A percentile compares a stretch with the other conserved stretches of the same genome.
These are phyloP conservation scores for Phytophthora gonapodyides DNA, from an alignment of 352 stramenopile genomes.

Conservation along the genomic window DNA sequence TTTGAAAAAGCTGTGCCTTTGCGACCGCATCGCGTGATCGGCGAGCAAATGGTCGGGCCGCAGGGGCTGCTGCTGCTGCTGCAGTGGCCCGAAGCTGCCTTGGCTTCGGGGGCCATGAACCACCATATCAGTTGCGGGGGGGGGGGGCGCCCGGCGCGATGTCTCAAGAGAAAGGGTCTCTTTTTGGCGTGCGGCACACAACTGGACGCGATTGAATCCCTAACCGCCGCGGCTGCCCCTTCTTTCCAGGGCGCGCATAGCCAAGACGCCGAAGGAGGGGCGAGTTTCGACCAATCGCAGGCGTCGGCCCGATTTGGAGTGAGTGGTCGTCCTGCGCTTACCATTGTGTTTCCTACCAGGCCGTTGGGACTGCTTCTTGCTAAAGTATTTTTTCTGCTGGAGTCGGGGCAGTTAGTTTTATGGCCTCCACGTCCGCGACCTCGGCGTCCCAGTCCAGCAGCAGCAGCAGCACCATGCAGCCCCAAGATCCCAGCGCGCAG, in stretches of 20 bases:
- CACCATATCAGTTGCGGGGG: constrained; percentile 8
- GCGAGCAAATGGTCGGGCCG: background rate
- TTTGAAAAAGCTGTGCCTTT: constrained; percentile 25
- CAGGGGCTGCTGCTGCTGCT: too few relatives aligned
- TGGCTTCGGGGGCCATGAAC: constrained; percentile 3
- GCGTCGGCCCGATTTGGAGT: constrained; percentile 3
- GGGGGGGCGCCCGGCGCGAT: too few relatives aligned
- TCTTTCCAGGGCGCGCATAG: constrained; percentile 36
- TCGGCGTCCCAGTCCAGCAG: constrained; percentile 31
- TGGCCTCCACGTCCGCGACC: constrained; percentile 54
- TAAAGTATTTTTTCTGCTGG: constrained; percentile 40
- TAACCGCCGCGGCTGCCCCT: constrained; percentile 32
- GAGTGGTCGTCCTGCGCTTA: constrained; percentile 46
- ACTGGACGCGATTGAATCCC: constrained; percentile 28
- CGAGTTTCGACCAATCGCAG: background rate
- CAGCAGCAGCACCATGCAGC: constrained; percentile 36
- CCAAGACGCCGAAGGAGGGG: constrained; percentile 18
- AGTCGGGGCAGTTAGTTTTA: constrained; percentile 59
- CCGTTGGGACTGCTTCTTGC: constrained; percentile 40
- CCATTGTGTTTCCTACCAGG: constrained; percentile 46
- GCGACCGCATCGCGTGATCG: constrained; percentile 14
- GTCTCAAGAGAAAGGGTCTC: constrained; percentile 38
- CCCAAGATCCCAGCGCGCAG: constrained; percentile 32
- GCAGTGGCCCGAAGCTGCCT: too few relatives aligned
- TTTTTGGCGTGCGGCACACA: constrained; percentile 18